Evolutionary conservation across 1,284 basidiomycete species (phyloP), one percentile per base, ranked within the genome.

Genomic region (Phylloporus gajari): DNA sequence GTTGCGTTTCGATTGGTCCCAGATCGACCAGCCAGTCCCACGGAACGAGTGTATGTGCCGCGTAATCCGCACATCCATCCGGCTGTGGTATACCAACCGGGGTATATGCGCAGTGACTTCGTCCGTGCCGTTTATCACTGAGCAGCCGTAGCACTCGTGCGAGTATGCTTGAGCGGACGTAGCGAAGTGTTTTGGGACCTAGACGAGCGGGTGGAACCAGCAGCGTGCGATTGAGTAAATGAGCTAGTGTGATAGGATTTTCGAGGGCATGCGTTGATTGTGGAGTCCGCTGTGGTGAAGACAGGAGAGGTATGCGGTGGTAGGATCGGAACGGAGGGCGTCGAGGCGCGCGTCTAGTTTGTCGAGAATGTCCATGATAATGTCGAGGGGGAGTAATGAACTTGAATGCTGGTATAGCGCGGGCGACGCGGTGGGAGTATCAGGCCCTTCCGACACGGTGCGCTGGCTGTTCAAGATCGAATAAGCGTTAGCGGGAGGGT

Each of bases 221-320:
- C 51, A 95, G 85, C 17, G 93, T 95, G 69, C 93, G 91, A 81
- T 93, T 92, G 68, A 94, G 86, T 42, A 93, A 80, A 73, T 84
- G 85, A 13, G 94, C 87, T 68, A 95, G 86, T 21, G 91, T 86
- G 44, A 95, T 86, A 19, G 93, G 93, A 76, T 95, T 95, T 81
- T 95, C 93, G 72, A 95, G 86, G 38, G 93, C 91, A 96, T 94
- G 51, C 94, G 90, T 83, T 95, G 94, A 80, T 95, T 95, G 82
- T 95, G 93, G 75, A 94, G 93, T 5, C 94, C 93, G 74, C 91
- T 92, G 77, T 94, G 93, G n/a, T 92, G 91, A 42, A 94, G 84
- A 75, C 93, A 93, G 32, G 91, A 84, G 27, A 93, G 82, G 76
- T 86, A 93, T 69, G 81, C 86, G 69, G 84, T 83, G 15, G 79